Evolutionary conservation across 2,329 filamentous ascomycete species (phyloP).

Genomic region (Hypoxylon sp.): DNA sequence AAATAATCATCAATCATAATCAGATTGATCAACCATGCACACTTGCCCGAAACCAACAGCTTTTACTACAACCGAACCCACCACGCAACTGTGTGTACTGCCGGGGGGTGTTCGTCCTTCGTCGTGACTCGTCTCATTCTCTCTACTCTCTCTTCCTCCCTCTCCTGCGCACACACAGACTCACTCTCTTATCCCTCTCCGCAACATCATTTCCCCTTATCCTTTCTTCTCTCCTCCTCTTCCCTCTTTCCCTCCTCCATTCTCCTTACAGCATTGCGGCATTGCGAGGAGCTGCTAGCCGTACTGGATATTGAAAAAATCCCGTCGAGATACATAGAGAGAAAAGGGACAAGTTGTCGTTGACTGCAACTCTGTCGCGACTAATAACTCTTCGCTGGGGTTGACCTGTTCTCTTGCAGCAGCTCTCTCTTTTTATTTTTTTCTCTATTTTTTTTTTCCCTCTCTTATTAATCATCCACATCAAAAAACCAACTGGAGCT

Average conservation of each 20-base stretch:
- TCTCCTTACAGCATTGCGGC: conserved; percentile 23
- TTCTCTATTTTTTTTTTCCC: conserved; percentile 17
- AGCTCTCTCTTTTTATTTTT: conserved; percentile 21
- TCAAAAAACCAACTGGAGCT: conserved; percentile 38
- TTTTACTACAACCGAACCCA: conserved; percentile 43
- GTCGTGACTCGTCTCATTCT: conserved; percentile 45
- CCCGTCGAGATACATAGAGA: conserved; percentile 22
- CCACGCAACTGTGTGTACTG: conserved; percentile 37
- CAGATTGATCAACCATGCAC: conserved; percentile 43
- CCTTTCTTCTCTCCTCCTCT: conserved; percentile 23
- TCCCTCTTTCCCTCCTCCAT: conserved; percentile 23
- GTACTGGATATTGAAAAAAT: conserved; percentile 20
- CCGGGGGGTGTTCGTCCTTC: conserved; percentile 36
- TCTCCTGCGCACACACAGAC: conserved; percentile 27
- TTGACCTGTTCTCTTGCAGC: neutral
- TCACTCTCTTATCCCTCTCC: conserved; percentile 40
- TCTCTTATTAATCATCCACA: conserved; percentile 35
- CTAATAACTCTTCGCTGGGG: neutral
- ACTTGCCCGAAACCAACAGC: conserved; percentile 44
- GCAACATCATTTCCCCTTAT: conserved; percentile 33
- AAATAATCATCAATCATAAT: conserved; percentile 29
- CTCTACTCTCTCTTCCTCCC: conserved; percentile 32
- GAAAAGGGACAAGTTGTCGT: conserved; percentile 8
- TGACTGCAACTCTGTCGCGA: conserved; percentile 13
- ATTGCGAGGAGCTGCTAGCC: conserved; percentile 35